phyloP scores from a whole-genome alignment of 2,329 filamentous ascomycete genomes.

The Alternaria postmessia region DNA sequence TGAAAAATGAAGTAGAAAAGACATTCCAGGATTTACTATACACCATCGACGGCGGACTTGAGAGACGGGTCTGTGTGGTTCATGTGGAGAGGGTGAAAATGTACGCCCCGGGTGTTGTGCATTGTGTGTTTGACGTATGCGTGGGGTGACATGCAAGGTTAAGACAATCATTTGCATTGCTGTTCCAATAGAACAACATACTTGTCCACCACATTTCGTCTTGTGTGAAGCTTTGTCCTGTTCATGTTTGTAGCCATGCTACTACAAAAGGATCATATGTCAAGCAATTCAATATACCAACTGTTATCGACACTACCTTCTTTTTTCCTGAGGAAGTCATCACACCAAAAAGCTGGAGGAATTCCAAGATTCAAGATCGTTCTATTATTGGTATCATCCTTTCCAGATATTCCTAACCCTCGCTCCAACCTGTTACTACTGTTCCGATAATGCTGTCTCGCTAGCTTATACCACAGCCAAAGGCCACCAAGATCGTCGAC shows the following conservation, averaged over 20 bases:
- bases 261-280: background rate
- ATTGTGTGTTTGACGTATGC: slow-evolving; percentile 67
- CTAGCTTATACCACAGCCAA: background rate
- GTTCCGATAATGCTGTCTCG: background rate
- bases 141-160: background rate
- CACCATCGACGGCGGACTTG: background rate
- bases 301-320: background rate
- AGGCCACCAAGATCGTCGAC: background rate
- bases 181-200: background rate
- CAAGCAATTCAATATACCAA: no score
- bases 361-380: background rate
- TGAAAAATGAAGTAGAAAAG: slow-evolving; percentile 48
- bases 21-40: slow-evolving; percentile 48
- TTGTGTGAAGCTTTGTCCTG: background rate
- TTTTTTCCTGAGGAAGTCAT: background rate
- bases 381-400: background rate
- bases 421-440: background rate
- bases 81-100: slow-evolving; percentile 64
- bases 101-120: slow-evolving; percentile 68
- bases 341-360: background rate
- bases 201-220: background rate
- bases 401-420: background rate
- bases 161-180: background rate
- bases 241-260: background rate
- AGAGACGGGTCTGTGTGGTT: slow-evolving; percentile 53